phyloP scores from a whole-genome alignment of 106 monocot genomes.

The Agapanthus africanus region DNA sequence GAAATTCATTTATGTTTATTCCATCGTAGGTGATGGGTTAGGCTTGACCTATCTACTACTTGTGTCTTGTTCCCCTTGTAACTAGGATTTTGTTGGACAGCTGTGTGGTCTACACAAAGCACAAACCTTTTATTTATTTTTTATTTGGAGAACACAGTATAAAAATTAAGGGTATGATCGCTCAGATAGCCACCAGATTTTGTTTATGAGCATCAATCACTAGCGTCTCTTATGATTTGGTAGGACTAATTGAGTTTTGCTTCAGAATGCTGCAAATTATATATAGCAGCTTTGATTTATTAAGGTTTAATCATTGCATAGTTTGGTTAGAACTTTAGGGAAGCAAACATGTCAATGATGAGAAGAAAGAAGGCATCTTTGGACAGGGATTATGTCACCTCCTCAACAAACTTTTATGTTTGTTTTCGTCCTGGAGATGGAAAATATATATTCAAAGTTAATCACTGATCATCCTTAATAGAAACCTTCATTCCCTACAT shows the following conservation, averaged over 20 bases:
- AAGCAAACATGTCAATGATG: neutral
- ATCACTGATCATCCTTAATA: too few species aligned
- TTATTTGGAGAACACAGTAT: neutral
- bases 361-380: neutral
- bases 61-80: constrained; percentile 2
- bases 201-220: neutral
- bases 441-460: neutral
- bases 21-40: neutral
- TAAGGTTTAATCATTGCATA: neutral
- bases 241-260: neutral
- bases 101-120: neutral
- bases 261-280: constrained; percentile 8
- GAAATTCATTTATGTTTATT: too few species aligned
- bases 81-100: constrained; percentile 1
- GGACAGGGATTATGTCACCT: neutral
- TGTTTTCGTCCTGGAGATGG: neutral
- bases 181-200: too few species aligned
- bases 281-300: neutral
- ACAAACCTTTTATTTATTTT: too few species aligned
- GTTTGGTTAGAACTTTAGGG: neutral
- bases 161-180: neutral
- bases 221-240: neutral
- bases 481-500: too few species aligned
- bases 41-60: neutral
- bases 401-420: neutral